Base-by-base conservation (phyloP, 208 protist genomes). In the Leptomonas seymouri region DNA sequence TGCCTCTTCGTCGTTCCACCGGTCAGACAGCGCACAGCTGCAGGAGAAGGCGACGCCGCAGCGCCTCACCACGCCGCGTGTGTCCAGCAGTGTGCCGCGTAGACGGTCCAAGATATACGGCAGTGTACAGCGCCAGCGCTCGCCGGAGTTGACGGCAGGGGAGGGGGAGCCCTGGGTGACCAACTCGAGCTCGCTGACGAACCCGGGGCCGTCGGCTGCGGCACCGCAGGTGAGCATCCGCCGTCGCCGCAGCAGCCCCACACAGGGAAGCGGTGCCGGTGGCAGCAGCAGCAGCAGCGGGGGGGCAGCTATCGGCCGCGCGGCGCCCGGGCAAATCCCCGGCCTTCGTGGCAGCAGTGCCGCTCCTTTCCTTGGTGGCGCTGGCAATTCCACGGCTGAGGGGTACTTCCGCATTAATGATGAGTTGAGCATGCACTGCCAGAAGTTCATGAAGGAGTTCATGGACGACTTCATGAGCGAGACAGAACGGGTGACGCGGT, bases 391-490 rank as follows among this genome's bases (percentile, higher is more conserved):
- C 28, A 44, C 65, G 49, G 45, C 65, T 3, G 71, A 68, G 64
- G 68, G 80, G 57, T 76, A 70, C 58, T 69, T 63, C 41, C 71
- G 55, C 46, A 60, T 69, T 18, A 86, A 88, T 67, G 70, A 59
- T 1, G 55, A 72, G 59, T 61, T 87, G 15, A 56, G 67, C 28
- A 55, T 34, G 23, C 71, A 76, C 49, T 84, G 78, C 71, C 77
- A 72, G 46, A 62, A 57, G 11, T 87, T 88, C 50, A 74, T 84
- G 60, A 62, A 63, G 14, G 51, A 69, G 41, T 85, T 89, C 60
- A 56, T 93, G 9, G 71, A 87, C 45, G 49, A 57, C 16, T 89
- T 88, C 65, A 73, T 74, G 28, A 48, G 61, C 14, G 78, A 84
- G 6, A 74, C 71, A 14, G 87, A 89, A 64, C 64, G 59, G 36